Base-by-base conservation (phyloP, 768 basidiomycete species). In the Mycena haematopus region DNA sequence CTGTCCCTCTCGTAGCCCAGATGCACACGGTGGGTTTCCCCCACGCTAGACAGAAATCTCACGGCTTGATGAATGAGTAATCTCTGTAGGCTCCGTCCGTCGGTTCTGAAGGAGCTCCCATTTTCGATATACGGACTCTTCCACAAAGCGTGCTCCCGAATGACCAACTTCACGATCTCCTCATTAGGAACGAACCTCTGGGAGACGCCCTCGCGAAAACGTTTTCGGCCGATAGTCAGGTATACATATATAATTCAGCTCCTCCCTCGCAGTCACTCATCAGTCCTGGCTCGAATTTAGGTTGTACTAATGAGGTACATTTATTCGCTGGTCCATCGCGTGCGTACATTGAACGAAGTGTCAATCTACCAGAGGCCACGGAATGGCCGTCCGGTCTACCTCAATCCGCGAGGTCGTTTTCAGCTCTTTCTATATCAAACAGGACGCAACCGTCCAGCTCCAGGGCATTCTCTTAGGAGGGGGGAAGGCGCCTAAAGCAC, bases 381-480 rank as follows among this genome's bases (percentile, higher is more conserved):
- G 69, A 6, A 68, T 70, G 68, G 68, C 69, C 11, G 51, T 70
- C 22, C 68, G 66, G 21, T 63, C 58, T 2, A 17, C 51, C 13
- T 67, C 65, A 21, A 9, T 70, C 19, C 69, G 69, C 15, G 50
- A 70, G n/a, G 63, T 42, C 27, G 69, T 69, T 1, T 70, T 70
- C 47, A 51, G 56, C 47, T 51, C 63, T n/a, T 70, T 44, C 31
- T 70, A 69, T 45, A 61, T 68, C 25, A 65, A 63, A 57, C 50
- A 67, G 31, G 44, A 65, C 24, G 69, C 69, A 11, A 58, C 61
- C 19, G 69, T 70, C 9, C 67, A 70, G 47, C 53, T 65, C 5
- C 65, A 65, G 29, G 61, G 51, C 8, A 63, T 58, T 11, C 50
- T 70, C 13, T 38, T 70, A 10, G 69, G 69, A 27, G 65, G 47